Evolutionary conservation across 495 filamentous ascomycete genomes (phyloP).

Genomic region (Aspergillus nanangensis): DNA sequence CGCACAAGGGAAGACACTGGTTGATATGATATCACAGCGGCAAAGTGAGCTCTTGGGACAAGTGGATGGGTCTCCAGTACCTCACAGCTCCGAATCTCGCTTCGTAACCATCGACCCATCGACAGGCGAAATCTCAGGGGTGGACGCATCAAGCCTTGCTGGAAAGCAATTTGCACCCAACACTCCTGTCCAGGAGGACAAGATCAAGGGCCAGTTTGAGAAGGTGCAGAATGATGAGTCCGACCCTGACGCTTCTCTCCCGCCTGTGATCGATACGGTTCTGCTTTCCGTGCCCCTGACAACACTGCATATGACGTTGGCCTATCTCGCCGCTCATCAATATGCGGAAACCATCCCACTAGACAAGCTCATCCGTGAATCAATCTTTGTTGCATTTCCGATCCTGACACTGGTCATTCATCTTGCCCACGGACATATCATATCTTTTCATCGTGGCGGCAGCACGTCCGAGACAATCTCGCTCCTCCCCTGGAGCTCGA

Average conservation of each 20-base stretch:
- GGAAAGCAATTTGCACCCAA: neutral
- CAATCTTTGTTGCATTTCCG: constrained; percentile 32
- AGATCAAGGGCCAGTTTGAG: neutral
- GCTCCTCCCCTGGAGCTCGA: constrained; percentile 24
- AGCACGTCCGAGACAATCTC: constrained; percentile 10
- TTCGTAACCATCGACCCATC: constrained; percentile 35
- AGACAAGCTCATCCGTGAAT: constrained; percentile 46
- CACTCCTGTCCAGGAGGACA: neutral
- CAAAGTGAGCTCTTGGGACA: constrained; percentile 31
- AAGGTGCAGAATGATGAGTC: constrained; percentile 9
- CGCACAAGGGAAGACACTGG: constrained; percentile 37
- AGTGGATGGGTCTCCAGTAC: constrained; percentile 1
- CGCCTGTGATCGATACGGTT: constrained; percentile 43
- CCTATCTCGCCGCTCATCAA: constrained; percentile 88
- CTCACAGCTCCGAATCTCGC: constrained; percentile 20
- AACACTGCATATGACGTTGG: constrained; percentile 82
- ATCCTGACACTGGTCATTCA: constrained; percentile 40
- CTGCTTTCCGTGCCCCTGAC: constrained; percentile 61
- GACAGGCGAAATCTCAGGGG: constrained; percentile 28
- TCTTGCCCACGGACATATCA: constrained; percentile 41
- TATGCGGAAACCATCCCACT: constrained; percentile 69
- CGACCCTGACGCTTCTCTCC: constrained; percentile 21
- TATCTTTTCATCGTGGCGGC: constrained; percentile 20
- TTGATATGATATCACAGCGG: constrained; percentile 47
- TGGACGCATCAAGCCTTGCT: constrained; percentile 11